These are phyloP conservation scores for Gentiana dahurica DNA, from an alignment of 257 asterid genomes.

Conservation along the genomic window DNA sequence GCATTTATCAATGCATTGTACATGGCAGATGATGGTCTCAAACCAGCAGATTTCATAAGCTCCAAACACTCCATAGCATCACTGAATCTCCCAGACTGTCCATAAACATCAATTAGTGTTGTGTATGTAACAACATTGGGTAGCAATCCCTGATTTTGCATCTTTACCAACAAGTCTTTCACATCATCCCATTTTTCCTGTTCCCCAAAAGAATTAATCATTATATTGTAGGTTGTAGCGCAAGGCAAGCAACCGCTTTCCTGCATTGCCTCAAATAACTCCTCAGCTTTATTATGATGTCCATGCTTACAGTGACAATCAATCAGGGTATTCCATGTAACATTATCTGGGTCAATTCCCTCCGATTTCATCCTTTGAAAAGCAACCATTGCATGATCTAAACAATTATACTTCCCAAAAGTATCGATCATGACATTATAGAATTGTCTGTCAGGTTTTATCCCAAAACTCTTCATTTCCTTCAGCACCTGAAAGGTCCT, in stretches of 20 bases:
- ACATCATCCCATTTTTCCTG: conserved; percentile 89
- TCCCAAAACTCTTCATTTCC: conserved; percentile 83
- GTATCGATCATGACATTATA: conserved; percentile 90
- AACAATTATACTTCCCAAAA: conserved; percentile 84
- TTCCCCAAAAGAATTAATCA: conserved; percentile 72
- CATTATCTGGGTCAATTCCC: conserved; percentile 66
- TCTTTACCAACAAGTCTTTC: conserved; percentile 53
- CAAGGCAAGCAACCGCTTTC: conserved; percentile 62
- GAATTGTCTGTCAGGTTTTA: conserved; percentile 65
- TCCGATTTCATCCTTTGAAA: conserved; percentile 76
- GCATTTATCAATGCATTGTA: conserved; percentile 95
- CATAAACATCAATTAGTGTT: conserved; percentile 80
- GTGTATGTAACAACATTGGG: conserved; percentile 90
- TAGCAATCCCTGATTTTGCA: conserved; percentile 69
- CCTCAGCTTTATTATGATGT: conserved; percentile 48
- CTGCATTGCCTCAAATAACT: conserved; percentile 66
- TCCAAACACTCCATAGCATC: conserved; percentile 95
- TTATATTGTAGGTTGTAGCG: conserved; percentile 75
- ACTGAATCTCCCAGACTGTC: conserved; percentile 69
- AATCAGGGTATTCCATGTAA: conserved; percentile 88
- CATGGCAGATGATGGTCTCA: conserved; percentile 86
- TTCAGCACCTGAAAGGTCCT: conserved; percentile 84
- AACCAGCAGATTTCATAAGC: conserved; percentile 82
- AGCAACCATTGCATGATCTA: conserved; percentile 75
- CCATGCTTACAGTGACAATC: conserved; percentile 90